Conservation (phyloP, 2,329 filamentous ascomycete species). For the Penicillium sp. region DNA sequence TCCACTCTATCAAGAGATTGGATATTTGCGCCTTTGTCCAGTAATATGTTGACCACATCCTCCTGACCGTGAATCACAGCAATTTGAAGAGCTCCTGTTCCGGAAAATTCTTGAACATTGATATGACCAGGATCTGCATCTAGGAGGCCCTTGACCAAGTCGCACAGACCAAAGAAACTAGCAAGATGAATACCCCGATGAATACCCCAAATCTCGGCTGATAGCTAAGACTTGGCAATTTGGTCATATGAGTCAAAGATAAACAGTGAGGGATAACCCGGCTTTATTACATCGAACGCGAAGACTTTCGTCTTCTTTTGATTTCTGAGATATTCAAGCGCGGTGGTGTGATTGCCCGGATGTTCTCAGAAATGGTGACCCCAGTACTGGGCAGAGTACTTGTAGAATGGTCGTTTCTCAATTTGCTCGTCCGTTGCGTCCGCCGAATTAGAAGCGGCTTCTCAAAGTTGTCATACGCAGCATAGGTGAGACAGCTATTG, state of each 20-base stretch:
- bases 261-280: background rate
- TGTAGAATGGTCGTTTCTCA: constrained; percentile 14
- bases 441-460: background rate
- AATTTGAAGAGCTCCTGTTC: constrained; percentile 1
- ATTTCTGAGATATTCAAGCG: constrained; percentile 3
- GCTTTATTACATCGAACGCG: background rate
- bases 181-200: background rate
- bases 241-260: background rate
- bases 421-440: background rate
- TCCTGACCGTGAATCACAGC: background rate
- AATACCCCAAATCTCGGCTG: background rate
- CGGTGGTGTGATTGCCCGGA: background rate
- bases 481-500: constrained; percentile 24
- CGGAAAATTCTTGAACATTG: background rate
- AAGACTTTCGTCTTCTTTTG: background rate
- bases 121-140: background rate
- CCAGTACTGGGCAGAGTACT: constrained; percentile 22
- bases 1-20: background rate
- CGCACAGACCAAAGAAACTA: background rate
- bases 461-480: constrained; percentile 21
- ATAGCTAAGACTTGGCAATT: background rate
- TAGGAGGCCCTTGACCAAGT: background rate
- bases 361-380: constrained; percentile 12
- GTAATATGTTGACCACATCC: constrained; percentile 2
- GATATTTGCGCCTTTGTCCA: constrained; percentile 6